Evolutionary conservation across 2,329 filamentous ascomycete genomes (phyloP).

Genomic region (Hymenoscyphus infarciens): DNA sequence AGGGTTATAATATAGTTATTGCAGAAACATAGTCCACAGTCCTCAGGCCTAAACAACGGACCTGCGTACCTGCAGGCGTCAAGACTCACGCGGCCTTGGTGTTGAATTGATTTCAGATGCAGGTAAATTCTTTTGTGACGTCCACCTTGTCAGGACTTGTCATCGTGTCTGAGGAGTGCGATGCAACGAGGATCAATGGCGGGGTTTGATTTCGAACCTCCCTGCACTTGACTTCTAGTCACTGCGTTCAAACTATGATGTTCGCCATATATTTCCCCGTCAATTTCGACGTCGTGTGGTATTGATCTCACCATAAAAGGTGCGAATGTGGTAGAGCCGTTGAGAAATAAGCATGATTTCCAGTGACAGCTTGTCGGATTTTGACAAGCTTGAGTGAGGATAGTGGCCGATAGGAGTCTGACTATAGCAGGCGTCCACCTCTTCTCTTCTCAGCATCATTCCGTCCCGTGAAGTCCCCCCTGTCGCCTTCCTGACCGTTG

Average conservation of each 20-base stretch:
- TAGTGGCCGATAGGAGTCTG: neutral
- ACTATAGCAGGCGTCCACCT: neutral
- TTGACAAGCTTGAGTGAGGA: neutral
- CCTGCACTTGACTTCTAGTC: neutral
- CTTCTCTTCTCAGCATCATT: neutral
- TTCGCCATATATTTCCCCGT: neutral
- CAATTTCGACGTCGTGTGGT: neutral
- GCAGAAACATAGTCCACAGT: conserved; percentile 8
- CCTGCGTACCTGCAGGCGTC: conserved; percentile 5
- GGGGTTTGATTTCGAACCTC: neutral
- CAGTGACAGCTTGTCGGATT: neutral
- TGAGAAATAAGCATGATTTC: neutral
- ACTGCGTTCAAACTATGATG: neutral
- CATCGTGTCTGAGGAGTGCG: neutral
- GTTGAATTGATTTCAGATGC: neutral
- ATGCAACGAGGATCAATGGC: conserved; percentile 4
- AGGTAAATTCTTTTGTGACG: neutral
- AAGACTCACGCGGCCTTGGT: neutral
- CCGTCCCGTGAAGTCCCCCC: neutral
- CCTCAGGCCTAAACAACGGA: conserved; percentile 7
- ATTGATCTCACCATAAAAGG: neutral
- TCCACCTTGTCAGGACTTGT: neutral
- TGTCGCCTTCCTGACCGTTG: neutral
- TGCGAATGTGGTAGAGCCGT: neutral
- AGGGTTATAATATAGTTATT: neutral